These are phyloP conservation scores for Suillus clintonianus DNA, from an alignment of 768 basidiomycete genomes.

Conservation along the genomic window DNA sequence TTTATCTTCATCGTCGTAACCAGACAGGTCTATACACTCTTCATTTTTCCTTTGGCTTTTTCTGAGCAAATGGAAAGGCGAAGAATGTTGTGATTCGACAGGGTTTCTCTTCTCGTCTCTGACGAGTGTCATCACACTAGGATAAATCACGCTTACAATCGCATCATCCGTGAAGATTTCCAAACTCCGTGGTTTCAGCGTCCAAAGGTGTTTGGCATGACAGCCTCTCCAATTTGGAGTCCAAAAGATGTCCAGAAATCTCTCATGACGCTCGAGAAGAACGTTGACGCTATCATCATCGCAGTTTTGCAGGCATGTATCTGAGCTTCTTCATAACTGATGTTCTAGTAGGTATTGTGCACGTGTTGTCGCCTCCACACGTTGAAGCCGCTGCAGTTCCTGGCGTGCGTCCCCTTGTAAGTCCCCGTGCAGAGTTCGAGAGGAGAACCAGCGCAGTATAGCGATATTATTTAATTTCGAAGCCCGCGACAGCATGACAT, in stretches of 20 bases:
- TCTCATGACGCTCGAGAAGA: conserved; percentile 63
- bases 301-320: conserved; percentile 62
- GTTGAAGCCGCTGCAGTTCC: no score
- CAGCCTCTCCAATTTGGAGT: conserved; percentile 88
- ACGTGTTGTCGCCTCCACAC: no score
- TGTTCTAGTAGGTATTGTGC: no score
- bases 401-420: background rate
- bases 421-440: accelerated
- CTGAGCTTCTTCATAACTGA: no score
- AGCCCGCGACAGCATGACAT: background rate
- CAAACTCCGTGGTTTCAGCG: conserved; percentile 41
- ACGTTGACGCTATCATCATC: conserved; percentile 72
- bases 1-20: no score
- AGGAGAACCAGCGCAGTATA: background rate
- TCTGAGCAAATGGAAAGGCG: no score
- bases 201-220: conserved; percentile 94
- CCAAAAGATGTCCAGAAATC: conserved; percentile 66
- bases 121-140: conserved; percentile 60
- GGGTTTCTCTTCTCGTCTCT: conserved; percentile 59
- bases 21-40: no score
- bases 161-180: conserved; percentile 60
- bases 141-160: conserved; percentile 59
- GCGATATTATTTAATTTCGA: accelerated
- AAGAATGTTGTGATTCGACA: no score
- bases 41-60: no score